Conservation (phyloP, 441 rosid species). For the Euphorbia schlechtendalii region DNA sequence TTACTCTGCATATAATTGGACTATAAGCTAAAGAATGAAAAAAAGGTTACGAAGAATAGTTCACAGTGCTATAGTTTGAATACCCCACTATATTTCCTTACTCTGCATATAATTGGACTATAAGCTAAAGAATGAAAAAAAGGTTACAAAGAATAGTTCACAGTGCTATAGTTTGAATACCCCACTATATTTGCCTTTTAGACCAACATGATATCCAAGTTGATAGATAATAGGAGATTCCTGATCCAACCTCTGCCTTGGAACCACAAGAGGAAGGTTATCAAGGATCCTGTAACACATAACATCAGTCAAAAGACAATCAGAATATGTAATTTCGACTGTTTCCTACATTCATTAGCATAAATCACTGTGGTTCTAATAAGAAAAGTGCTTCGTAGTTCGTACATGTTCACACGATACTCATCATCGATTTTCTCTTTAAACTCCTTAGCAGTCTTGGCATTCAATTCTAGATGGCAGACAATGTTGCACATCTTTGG, state of each 20-base stretch:
- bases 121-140: conserved; percentile 6
- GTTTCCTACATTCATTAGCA: background rate
- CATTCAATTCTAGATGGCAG: conserved; percentile 49
- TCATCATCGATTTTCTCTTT: conserved; percentile 86
- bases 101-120: conserved; percentile 16
- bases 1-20: conserved; percentile 48
- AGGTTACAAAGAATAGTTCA: conserved; percentile 11
- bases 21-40: background rate
- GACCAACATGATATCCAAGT: conserved; percentile 78
- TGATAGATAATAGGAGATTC: conserved; percentile 58
- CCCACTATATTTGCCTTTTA: conserved; percentile 65
- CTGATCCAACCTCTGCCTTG: conserved; percentile 51
- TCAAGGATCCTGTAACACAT: conserved; percentile 75
- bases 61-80: conserved; percentile 15
- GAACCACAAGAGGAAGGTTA: conserved; percentile 90
- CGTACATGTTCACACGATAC: conserved; percentile 87
- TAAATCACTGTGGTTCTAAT: background rate
- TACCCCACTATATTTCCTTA: conserved; percentile 74
- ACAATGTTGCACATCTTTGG: conserved; percentile 66
- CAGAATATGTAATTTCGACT: background rate
- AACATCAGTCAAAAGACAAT: conserved; percentile 14
- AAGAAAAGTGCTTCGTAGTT: conserved; percentile 30
- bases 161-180: conserved; percentile 35
- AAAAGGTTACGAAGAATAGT: conserved; percentile 14
- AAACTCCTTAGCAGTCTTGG: conserved; percentile 59